Evolutionary conservation across 345 rosid species (phyloP).

Genomic region (Crucihimalaya himalaica): DNA sequence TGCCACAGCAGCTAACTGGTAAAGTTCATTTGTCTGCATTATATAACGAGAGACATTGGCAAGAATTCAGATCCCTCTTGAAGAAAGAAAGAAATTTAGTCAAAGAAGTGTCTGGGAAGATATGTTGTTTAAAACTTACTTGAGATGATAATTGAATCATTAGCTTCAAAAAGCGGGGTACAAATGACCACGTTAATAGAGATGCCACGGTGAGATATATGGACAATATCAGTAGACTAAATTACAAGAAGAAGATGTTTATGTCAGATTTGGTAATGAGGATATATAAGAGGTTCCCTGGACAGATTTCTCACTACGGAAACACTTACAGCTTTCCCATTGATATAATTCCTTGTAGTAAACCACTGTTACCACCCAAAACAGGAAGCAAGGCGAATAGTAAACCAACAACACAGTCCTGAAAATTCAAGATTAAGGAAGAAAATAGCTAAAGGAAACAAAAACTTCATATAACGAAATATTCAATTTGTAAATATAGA

Average conservation of each 20-base stretch:
- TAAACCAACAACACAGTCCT: conserved; percentile 98
- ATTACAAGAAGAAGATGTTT: conserved; percentile 18
- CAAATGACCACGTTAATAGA: conserved; percentile 88
- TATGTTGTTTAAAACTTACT: conserved; percentile 50
- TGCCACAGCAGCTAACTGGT: conserved; percentile 98
- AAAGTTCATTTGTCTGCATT: conserved; percentile 92
- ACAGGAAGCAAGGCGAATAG: conserved; percentile 94
- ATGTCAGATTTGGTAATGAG: conserved; percentile 7
- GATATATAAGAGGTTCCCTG: conserved; percentile 8
- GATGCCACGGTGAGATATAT: conserved; percentile 76
- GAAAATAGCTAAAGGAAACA: conserved; percentile 22
- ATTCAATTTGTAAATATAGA: conserved; percentile 6
- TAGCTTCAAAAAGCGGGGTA: conserved; percentile 92
- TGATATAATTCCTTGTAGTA: conserved; percentile 76
- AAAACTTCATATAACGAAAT: conserved; percentile 10
- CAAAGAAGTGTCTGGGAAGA: conserved; percentile 7
- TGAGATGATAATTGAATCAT: conserved; percentile 98
- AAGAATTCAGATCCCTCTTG: background rate
- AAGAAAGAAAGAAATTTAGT: conserved; percentile 21
- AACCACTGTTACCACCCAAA: conserved; percentile 93
- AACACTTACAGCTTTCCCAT: conserved; percentile 93
- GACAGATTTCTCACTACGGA: background rate
- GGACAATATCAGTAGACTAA: conserved; percentile 81
- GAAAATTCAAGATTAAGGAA: conserved; percentile 37
- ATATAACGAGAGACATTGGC: conserved; percentile 32